A percentile compares a stretch with the other conserved stretches of the same genome.
phyloP scores from a whole-genome alignment of 768 basidiomycete genomes.

The Rhodotorula diobovata region DNA sequence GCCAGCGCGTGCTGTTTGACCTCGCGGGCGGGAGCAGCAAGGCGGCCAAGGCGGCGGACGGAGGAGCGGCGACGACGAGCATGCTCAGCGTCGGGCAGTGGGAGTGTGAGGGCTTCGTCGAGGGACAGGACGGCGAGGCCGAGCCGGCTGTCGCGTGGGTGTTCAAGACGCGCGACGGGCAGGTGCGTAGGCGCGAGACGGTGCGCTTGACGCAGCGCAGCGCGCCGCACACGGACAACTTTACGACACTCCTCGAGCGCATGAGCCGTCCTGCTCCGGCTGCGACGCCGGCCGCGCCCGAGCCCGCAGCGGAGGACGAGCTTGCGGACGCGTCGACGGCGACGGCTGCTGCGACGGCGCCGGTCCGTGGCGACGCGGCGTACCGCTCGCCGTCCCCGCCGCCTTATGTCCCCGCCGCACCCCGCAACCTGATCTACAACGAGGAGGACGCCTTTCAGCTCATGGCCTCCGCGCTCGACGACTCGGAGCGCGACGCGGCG shows the following conservation, averaged over 20 bases:
- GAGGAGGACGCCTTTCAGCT: conserved; percentile 38
- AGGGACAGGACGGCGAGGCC: background rate
- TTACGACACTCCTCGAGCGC: conserved; percentile 26
- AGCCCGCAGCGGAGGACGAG: background rate
- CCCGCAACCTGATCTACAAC: conserved; percentile 35
- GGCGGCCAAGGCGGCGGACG: background rate
- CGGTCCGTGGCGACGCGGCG: background rate
- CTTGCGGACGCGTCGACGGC: background rate
- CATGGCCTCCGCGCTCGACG: conserved; percentile 11
- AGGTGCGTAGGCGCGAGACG: conserved; percentile 15
- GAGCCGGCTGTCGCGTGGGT: conserved; percentile 21
- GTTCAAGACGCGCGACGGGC: conserved; percentile 29
- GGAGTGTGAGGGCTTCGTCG: conserved; percentile 28
- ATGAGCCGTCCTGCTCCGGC: background rate
- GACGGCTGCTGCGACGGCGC: background rate
- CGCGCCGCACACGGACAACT: conserved; percentile 24
- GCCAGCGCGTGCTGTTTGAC: conserved; percentile 19
- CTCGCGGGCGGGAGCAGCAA: too few species aligned
- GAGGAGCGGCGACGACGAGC: background rate
- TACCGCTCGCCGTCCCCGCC: conserved; percentile 25
- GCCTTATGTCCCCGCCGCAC: conserved; percentile 28
- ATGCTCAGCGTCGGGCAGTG: conserved; percentile 21
- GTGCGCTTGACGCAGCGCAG: conserved; percentile 12
- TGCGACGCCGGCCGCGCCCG: background rate
- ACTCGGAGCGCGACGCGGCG: conserved; percentile 2